Conservation (phyloP, 208 protist species). For the Trypanosoma conorhini region DNA sequence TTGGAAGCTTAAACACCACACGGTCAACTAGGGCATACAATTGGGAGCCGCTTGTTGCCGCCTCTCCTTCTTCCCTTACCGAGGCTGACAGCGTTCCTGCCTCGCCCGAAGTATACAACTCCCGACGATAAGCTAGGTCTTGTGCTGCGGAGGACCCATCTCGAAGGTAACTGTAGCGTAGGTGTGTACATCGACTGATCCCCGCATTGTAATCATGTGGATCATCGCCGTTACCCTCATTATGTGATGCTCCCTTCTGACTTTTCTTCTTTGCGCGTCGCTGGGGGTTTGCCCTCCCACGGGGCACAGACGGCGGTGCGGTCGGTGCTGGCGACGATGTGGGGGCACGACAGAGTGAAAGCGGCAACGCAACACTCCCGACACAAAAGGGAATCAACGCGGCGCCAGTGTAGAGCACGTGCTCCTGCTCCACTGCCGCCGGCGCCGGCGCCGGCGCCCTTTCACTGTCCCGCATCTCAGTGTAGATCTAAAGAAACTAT, state of each 20-base stretch:
- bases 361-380: constrained; percentile 30
- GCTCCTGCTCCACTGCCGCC: constrained; percentile 13
- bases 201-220: constrained; percentile 28
- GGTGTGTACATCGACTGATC: constrained; percentile 59
- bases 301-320: background rate
- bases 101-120: constrained; percentile 10
- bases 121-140: constrained; percentile 76
- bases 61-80: background rate
- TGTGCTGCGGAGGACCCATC: constrained; percentile 49
- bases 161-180: constrained; percentile 78
- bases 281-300: background rate
- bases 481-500: background rate
- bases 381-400: constrained; percentile 57
- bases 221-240: constrained; percentile 6
- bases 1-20: constrained; percentile 72
- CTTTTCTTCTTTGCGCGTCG: background rate
- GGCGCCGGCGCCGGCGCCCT: background rate
- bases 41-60: constrained; percentile 43
- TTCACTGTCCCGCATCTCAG: background rate
- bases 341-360: constrained; percentile 17
- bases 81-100: background rate
- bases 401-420: constrained; percentile 59
- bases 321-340: background rate
- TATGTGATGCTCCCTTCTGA: background rate
- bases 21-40: constrained; percentile 70